Percentiles rank a stretch among this genome's conserved stretches.
phyloP scores from a whole-genome alignment of 768 basidiomycete species.

The Amyloporia xantha region DNA sequence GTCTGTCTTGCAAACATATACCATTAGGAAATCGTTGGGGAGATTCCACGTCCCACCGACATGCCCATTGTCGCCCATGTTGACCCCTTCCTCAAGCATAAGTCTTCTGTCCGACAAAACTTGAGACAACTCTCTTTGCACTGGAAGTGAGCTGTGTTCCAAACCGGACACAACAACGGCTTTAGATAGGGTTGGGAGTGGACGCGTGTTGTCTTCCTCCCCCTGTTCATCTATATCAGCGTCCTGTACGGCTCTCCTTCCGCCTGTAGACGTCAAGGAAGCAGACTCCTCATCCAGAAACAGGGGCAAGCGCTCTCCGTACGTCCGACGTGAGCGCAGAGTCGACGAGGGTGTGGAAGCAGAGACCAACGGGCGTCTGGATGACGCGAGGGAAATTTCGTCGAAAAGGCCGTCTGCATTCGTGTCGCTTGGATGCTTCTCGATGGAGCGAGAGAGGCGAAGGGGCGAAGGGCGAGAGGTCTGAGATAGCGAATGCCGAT shows the following conservation, averaged over 20 bases:
- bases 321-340: conserved; percentile 16
- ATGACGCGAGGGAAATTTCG: conserved; percentile 18
- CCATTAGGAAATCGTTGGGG: conserved; percentile 62
- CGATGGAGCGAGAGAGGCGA: not conserved
- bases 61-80: not conserved
- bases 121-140: conserved; percentile 51
- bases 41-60: conserved; percentile 43
- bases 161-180: conserved; percentile 66
- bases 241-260: not conserved
- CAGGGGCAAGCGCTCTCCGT: conserved; percentile 7
- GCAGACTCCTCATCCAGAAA: conserved; percentile 11
- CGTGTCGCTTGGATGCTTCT: conserved; percentile 8
- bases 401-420: conserved; percentile 17
- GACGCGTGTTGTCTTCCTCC: conserved; percentile 14
- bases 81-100: conserved; percentile 30
- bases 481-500: conserved; percentile 14
- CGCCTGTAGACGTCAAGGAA: conserved; percentile 3
- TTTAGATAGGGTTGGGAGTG: conserved; percentile 36
- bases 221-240: not conserved
- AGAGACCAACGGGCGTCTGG: conserved; percentile 14
- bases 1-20: conserved; percentile 68
- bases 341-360: conserved; percentile 16
- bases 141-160: conserved; percentile 48
- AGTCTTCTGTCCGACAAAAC: conserved; percentile 49
- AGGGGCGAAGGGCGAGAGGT: conserved; percentile 5